Conservation (phyloP, 441 rosid species). For the Breynia disticha region DNA sequence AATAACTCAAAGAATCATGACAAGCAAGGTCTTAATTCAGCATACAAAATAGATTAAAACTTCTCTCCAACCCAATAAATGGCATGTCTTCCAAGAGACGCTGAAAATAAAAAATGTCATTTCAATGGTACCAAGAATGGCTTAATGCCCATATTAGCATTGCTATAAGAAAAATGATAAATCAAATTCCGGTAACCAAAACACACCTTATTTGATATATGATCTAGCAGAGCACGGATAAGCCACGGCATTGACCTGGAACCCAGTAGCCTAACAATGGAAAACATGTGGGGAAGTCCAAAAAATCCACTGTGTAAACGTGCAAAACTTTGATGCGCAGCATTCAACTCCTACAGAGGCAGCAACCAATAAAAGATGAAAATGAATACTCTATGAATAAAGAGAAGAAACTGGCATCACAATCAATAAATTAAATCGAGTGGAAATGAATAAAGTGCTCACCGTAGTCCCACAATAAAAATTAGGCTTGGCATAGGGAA, state of each 20-base stretch:
- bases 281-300: constrained; percentile 83
- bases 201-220: constrained; percentile 87
- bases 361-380: not conserved
- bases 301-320: constrained; percentile 91
- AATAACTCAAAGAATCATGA: no score
- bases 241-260: constrained; percentile 99
- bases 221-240: constrained; percentile 88
- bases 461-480: constrained; percentile 97
- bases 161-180: no score
- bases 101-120: no score
- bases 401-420: not conserved
- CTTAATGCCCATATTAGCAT: no score
- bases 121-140: no score
- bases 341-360: constrained; percentile 68
- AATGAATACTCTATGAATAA: constrained; percentile 1
- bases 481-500: constrained; percentile 85
- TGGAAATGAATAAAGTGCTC: constrained; percentile 21
- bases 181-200: not conserved
- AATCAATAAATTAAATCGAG: constrained; percentile 14
- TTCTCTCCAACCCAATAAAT: no score
- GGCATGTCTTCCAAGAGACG: no score
- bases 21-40: no score
- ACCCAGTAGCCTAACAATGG: constrained; percentile 85
- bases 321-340: constrained; percentile 97
- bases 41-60: no score